Percentiles rank a stretch among this genome's conserved stretches.
Conservation (phyloP, 805 yeast genomes). For the Ogataea methanolica region DNA sequence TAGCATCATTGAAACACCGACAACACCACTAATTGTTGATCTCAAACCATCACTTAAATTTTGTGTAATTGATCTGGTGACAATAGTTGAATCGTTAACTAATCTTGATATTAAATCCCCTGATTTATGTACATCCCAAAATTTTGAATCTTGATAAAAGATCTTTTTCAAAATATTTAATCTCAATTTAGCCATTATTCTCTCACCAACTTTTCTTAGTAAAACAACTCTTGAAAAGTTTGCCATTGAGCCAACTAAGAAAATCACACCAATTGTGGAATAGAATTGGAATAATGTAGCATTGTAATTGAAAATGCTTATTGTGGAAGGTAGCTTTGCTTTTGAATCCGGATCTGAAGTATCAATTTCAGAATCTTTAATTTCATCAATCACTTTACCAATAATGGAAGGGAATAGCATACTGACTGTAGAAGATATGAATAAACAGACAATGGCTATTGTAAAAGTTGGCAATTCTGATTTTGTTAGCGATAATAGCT, state of each 20-base stretch:
- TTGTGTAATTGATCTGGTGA: conserved; percentile 79
- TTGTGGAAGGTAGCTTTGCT: conserved; percentile 6
- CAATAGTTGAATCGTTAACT: conserved; percentile 84
- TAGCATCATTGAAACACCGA: conserved; percentile 90
- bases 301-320: conserved; percentile 41
- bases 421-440: conserved; percentile 70
- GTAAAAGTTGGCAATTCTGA: conserved; percentile 52
- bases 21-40: conserved; percentile 74
- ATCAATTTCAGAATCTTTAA: conserved; percentile 32
- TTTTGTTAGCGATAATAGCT: conserved; percentile 52
- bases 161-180: conserved; percentile 72
- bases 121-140: conserved; percentile 82
- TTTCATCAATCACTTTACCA: conserved; percentile 80
- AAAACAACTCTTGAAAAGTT: conserved; percentile 78
- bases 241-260: conserved; percentile 69
- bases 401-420: conserved; percentile 80
- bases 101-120: conserved; percentile 90
- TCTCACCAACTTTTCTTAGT: conserved; percentile 77
- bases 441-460: conserved; percentile 59
- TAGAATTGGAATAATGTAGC: conserved; percentile 62
- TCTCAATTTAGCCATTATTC: conserved; percentile 79
- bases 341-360: conserved; percentile 9
- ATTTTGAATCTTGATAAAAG: conserved; percentile 81
- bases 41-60: conserved; percentile 91
- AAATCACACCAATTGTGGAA: conserved; percentile 53